Base-by-base conservation (phyloP, 2,329 filamentous ascomycete species). In the Penicillium palitans region DNA sequence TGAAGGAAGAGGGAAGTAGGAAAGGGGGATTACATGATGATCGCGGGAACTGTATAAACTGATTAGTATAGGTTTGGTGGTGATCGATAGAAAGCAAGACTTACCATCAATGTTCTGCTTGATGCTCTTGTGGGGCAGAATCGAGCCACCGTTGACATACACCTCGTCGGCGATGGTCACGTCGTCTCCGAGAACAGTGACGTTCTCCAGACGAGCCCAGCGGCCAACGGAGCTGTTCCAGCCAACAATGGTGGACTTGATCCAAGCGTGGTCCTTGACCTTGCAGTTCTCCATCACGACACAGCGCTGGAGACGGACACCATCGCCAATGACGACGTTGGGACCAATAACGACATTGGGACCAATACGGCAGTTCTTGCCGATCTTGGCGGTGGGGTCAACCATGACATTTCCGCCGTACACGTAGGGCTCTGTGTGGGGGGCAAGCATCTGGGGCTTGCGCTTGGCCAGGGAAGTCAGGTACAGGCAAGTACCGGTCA, bases 231-330 rank as follows among this genome's bases (percentile, higher is more conserved):
- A 90, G 81, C 91, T 96, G 84, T 97, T 96, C 93, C 93, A 99
- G 72, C 93, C 93, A 53, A 98, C 92, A 76, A 99, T 98, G 70
- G 93, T 95, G 75, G 90, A 96, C 87, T 98, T 98, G 77, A 99
- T 86, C 93, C 93, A 98, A 48, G 95, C 95, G 76, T 99, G 93
- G 75, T 99, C 95, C 85, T 97, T 97, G 79, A 97, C 89, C 82
- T 96, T 96, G 79, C 89, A 91, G 71, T 91, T 90, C 62, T 89
- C 85, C 65, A 99, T 84, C 57, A 99, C 80, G 25, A 98, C 95
- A 72, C 90, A 96, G 69, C 95, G 88, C 80, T 98, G 93, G 66
- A 99, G 84, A 68, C 93, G 87, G 42, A 97, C 95, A 73, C 93
- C 95, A 66, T 99, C 93, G 55, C 93, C 93, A 58, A 99, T 84